Conservation (phyloP, 257 asterid genomes). For the Linaria vulgaris region DNA sequence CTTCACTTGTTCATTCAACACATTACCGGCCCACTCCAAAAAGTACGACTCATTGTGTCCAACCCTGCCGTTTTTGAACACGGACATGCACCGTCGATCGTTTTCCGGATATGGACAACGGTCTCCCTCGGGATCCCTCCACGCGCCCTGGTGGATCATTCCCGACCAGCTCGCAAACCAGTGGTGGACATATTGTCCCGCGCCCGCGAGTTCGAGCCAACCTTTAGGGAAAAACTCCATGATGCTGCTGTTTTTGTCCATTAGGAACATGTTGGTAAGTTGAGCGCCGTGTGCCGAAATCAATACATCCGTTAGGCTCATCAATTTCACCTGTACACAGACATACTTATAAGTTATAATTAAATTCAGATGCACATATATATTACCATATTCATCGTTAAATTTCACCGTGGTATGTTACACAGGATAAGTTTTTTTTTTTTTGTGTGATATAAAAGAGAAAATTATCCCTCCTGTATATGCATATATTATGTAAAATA, state of each 20-base stretch:
- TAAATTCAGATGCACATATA: too few relatives aligned
- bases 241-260: conserved; percentile 68
- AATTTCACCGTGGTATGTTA: too few relatives aligned
- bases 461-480: too few relatives aligned
- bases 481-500: too few relatives aligned
- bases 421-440: too few relatives aligned
- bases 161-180: conserved; percentile 82
- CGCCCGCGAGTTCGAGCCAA: conserved; percentile 67
- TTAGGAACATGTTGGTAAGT: conserved; percentile 57
- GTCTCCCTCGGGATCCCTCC: conserved; percentile 65
- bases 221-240: conserved; percentile 78
- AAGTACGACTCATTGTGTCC: conserved; percentile 54
- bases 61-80: conserved; percentile 49
- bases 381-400: too few relatives aligned
- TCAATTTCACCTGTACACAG: conserved; percentile 47
- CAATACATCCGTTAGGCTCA: conserved; percentile 58
- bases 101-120: conserved; percentile 47
- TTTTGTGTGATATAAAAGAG: too few relatives aligned
- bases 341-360: too few relatives aligned
- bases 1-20: conserved; percentile 36
- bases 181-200: conserved; percentile 64
- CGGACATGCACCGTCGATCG: conserved; percentile 56
- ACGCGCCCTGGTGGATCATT: conserved; percentile 70
- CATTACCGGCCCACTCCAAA: conserved; percentile 53
- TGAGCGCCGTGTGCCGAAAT: conserved; percentile 80